phyloP scores from a whole-genome alignment of 352 stramenopile genomes.

The Pseudoperonospora humuli region DNA sequence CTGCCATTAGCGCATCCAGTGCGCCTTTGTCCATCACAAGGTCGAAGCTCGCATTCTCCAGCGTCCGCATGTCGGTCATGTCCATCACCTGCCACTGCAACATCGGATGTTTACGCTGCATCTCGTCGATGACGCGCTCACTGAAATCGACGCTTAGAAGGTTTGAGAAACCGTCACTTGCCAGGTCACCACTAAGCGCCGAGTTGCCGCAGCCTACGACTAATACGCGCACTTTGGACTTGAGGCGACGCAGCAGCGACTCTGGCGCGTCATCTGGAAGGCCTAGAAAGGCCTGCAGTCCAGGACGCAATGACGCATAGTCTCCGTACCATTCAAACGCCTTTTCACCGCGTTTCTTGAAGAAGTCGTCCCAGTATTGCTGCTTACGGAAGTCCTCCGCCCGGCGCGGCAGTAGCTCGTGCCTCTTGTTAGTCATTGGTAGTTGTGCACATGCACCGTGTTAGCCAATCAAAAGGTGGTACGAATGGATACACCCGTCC shows the following conservation, averaged over 20 bases:
- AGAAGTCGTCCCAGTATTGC: slow-evolving; percentile 73
- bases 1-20: slow-evolving; percentile 65
- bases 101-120: slow-evolving; percentile 49
- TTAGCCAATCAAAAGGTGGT: background rate
- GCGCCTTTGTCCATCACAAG: slow-evolving; percentile 77
- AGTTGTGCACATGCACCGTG: too few species aligned
- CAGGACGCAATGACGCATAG: slow-evolving; percentile 33
- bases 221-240: slow-evolving; percentile 40
- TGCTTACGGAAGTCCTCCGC: slow-evolving; percentile 60
- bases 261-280: slow-evolving; percentile 17
- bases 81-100: slow-evolving; percentile 72
- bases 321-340: slow-evolving; percentile 81
- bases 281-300: slow-evolving; percentile 27
- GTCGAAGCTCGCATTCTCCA: slow-evolving; percentile 47
- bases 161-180: slow-evolving; percentile 42
- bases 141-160: slow-evolving; percentile 74
- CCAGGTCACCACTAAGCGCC: slow-evolving; percentile 51
- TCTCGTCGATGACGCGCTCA: slow-evolving; percentile 65
- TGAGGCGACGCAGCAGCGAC: slow-evolving; percentile 27
- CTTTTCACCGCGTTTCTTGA: slow-evolving; percentile 53
- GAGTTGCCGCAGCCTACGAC: slow-evolving; percentile 80
- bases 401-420: slow-evolving; percentile 38
- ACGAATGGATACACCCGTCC: slow-evolving; percentile 3
- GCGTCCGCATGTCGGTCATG: slow-evolving; percentile 54
- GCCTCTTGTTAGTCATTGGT: slow-evolving; percentile 6